A percentile compares a stretch with the other conserved stretches of the same genome.
Conservation (phyloP, 345 rosid species). For the Nasturtium officinale region DNA sequence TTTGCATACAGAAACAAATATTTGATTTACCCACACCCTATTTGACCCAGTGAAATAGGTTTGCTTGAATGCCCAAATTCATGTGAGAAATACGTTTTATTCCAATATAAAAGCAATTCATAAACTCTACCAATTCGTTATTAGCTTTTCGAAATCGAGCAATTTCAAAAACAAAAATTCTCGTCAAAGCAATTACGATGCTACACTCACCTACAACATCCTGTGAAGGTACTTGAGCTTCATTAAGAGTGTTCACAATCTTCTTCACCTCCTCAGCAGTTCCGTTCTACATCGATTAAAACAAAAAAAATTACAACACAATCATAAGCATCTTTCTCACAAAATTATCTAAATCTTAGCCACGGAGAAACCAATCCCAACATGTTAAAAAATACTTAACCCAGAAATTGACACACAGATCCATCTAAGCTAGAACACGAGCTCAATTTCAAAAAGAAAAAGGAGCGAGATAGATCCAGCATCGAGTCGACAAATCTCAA, state of each 20-base stretch:
- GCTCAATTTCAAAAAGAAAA: background rate
- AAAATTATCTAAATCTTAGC: background rate
- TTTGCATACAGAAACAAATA: background rate
- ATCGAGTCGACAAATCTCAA: conserved; percentile 11
- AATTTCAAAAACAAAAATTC: background rate
- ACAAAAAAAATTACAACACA: background rate
- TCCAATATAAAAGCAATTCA: background rate
- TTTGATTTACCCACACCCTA: background rate
- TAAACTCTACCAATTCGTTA: background rate
- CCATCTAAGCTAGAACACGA: background rate
- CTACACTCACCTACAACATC: conserved; percentile 75
- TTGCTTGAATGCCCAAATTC: background rate
- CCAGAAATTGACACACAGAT: background rate
- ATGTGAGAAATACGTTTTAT: background rate
- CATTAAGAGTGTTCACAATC: conserved; percentile 71
- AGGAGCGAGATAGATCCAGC: conserved; percentile 17
- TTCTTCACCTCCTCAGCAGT: conserved; percentile 89
- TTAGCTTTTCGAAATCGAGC: background rate
- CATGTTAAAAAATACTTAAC: background rate
- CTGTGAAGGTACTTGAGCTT: conserved; percentile 64
- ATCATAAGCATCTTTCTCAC: background rate
- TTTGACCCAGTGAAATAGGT: background rate
- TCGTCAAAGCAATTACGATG: background rate
- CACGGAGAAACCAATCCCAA: conserved; percentile 3
- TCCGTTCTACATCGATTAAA: conserved; percentile 63